phyloP scores from a whole-genome alignment of 176 grass and related monocot genomes.

The Cenchrus fungigraminus region DNA sequence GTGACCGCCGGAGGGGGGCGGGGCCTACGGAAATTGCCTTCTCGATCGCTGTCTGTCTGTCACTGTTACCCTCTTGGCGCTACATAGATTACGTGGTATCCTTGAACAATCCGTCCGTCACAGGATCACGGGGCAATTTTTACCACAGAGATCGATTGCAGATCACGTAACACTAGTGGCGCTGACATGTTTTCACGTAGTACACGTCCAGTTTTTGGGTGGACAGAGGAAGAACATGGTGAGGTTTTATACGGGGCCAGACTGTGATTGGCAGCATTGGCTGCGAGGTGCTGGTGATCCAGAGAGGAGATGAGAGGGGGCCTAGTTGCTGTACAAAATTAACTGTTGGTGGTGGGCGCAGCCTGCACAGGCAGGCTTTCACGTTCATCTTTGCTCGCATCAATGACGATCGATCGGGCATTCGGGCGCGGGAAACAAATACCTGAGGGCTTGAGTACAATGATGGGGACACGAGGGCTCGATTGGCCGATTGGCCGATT shows the following conservation, averaged over 20 bases:
- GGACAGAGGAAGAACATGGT: neutral
- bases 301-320: neutral
- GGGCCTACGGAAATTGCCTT: neutral
- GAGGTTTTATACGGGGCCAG: neutral
- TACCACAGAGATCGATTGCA: too few species aligned
- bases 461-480: constrained; percentile 22
- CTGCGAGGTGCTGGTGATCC: neutral
- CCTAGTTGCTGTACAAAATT: neutral
- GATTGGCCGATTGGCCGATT: neutral
- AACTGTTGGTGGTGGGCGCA: neutral
- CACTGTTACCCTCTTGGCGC: too few species aligned
- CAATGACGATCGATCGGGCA: neutral
- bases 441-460: constrained; percentile 18
- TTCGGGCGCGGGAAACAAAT: neutral
- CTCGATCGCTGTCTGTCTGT: neutral
- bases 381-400: neutral
- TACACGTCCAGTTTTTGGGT: neutral
- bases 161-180: too few species aligned
- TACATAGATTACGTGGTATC: too few species aligned
- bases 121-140: too few species aligned
- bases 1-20: neutral
- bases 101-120: too few species aligned
- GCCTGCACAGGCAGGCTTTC: too few species aligned
- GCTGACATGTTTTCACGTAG: too few species aligned
- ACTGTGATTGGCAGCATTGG: neutral